Evolutionary conservation across 768 basidiomycete species (phyloP).

Genomic region (Collybia nuda): DNA sequence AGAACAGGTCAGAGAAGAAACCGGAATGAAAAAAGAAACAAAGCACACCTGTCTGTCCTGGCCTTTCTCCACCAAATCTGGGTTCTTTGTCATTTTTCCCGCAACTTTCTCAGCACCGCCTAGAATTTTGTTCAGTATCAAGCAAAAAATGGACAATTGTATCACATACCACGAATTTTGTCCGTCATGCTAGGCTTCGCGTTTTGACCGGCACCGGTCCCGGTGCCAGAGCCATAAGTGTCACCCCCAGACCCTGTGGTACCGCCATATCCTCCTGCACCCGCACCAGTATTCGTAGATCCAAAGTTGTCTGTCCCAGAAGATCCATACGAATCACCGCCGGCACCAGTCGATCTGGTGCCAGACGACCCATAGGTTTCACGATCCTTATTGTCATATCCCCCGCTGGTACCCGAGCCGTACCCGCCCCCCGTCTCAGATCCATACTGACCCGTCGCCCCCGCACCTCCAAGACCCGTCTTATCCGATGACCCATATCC

Average conservation of each 20-base stretch:
- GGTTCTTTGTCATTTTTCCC: conserved; percentile 20
- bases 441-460: too few relatives aligned
- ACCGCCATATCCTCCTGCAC: conserved; percentile 1
- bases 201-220: conserved; percentile 1
- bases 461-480: too few relatives aligned
- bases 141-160: not conserved
- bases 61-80: conserved; percentile 18
- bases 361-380: not conserved
- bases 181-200: conserved; percentile 16
- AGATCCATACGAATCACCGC: not conserved
- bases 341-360: not conserved
- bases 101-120: conserved; percentile 21
- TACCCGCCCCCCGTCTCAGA: not conserved
- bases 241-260: conserved; percentile 11
- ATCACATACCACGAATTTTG: conserved; percentile 18
- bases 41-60: conserved; percentile 15
- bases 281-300: not conserved
- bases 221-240: conserved; percentile 7
- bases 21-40: not conserved
- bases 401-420: conserved; percentile 1
- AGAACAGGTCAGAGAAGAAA: too few relatives aligned
- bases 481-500: too few relatives aligned
- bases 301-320: conserved; percentile 3
- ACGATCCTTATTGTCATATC: conserved; percentile 1
- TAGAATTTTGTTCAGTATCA: not conserved